These are phyloP conservation scores for Saccharomycopsis fodiens DNA, from an alignment of 805 yeast species.

Conservation along the genomic window DNA sequence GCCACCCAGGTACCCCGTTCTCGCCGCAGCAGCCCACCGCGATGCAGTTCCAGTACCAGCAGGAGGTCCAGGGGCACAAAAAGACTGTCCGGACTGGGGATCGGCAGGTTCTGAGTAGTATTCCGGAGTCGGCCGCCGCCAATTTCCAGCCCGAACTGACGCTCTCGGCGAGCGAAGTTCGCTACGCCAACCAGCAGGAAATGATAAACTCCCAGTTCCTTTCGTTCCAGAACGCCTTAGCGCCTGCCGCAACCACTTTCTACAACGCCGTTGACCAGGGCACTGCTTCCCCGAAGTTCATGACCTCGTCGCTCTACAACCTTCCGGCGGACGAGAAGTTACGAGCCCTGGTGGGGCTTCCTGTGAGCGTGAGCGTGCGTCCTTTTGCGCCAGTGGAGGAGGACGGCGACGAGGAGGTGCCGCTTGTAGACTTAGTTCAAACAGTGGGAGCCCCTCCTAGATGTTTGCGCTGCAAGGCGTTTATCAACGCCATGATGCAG, in stretches of 20 bases:
- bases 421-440: constrained; percentile 54
- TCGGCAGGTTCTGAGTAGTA: constrained; percentile 5
- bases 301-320: constrained; percentile 73
- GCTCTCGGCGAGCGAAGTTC: constrained; percentile 26
- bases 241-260: constrained; percentile 76
- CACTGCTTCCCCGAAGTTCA: constrained; percentile 70
- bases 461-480: constrained; percentile 87
- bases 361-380: constrained; percentile 70
- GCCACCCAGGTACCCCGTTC: constrained; percentile 16
- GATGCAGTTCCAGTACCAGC: constrained; percentile 25
- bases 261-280: constrained; percentile 75
- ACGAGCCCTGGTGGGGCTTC: constrained; percentile 63
- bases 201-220: constrained; percentile 42
- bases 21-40: constrained; percentile 25
- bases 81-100: not conserved
- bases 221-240: constrained; percentile 70
- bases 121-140: constrained; percentile 10
- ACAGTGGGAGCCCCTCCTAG: constrained; percentile 59
- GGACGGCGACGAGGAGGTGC: constrained; percentile 48
- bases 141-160: constrained; percentile 7
- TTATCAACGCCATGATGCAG: constrained; percentile 70
- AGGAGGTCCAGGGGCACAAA: constrained; percentile 9
- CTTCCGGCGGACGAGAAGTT: constrained; percentile 70
- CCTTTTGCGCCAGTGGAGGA: constrained; percentile 69
- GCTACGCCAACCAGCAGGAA: constrained; percentile 30